phyloP scores from a whole-genome alignment of 2,329 filamentous ascomycete species.

The Aspergillus unguis region DNA sequence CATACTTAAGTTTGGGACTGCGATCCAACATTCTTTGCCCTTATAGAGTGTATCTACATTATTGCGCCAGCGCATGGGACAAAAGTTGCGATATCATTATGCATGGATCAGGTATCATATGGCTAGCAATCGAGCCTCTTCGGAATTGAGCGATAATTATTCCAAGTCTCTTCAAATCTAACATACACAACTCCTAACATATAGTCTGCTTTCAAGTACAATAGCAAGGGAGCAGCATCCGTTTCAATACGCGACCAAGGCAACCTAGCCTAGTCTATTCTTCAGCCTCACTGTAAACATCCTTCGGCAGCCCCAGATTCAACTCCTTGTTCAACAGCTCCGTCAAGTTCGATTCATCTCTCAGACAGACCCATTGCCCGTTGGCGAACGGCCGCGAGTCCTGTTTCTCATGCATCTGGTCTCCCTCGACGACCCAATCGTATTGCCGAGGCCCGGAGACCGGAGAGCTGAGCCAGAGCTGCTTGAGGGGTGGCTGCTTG shows the following conservation, averaged over 20 bases:
- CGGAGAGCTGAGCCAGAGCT: conserved; percentile 93
- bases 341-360: conserved; percentile 74
- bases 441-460: conserved; percentile 89
- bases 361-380: conserved; percentile 82
- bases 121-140: too few species aligned
- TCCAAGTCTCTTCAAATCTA: background rate
- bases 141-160: background rate
- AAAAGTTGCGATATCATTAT: too few species aligned
- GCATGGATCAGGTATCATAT: too few species aligned
- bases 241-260: background rate
- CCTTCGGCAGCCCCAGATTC: conserved; percentile 57
- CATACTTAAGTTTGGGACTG: too few species aligned
- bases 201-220: background rate
- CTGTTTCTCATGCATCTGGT: conserved; percentile 75
- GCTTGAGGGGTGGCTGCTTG: conserved; percentile 97
- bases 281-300: conserved; percentile 33
- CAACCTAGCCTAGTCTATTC: conserved; percentile 13
- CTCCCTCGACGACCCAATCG: conserved; percentile 74
- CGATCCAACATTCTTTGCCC: too few species aligned
- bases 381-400: conserved; percentile 52
- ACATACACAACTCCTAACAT: background rate
- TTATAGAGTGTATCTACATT: too few species aligned
- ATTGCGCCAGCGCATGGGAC: too few species aligned
- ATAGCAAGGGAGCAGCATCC: background rate
- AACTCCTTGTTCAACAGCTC: conserved; percentile 74